Base-by-base conservation (phyloP, 768 basidiomycete species). In the Tylopilus intermedius region DNA sequence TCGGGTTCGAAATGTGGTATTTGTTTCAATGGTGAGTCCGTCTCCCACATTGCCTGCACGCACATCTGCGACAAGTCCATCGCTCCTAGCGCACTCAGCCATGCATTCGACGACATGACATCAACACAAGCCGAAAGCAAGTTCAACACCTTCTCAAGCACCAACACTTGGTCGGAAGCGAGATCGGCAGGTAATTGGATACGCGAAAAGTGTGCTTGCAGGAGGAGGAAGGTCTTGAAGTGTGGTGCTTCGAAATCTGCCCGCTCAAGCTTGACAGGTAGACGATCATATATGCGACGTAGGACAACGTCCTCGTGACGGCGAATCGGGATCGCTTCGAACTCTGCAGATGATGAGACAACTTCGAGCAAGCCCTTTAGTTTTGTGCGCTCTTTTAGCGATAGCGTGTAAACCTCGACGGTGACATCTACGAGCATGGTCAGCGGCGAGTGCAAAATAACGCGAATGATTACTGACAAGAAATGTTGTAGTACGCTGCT, bases 21-120 rank as follows among this genome's bases (percentile, higher is more conserved):
- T 68, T 99, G 95, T 65, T 90, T 93, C 60, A 98, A 71, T 0
- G 94, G 94, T 35, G 90, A 93, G 69, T 99, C 96, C 9, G 84
- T 87, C 66, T 99, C 95, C 96, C 96, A 98, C 71, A 95, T 84
- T 0, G 89, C 93, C 68, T 98, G 96, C 5, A 97, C 91, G 69
- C 92, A 94, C 95, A 98, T 98, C 70, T 98, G 96, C 8, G 90
- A 90, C 44, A 98, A 71, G 70, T 99, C 95, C 96, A 98, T 98
- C 0, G 94, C 94, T 30, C 93, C 90, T 22, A 97, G 72, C 0
- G 95, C 96, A 63, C 84, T 94, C 62, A 98, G 70, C 88, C 88
- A 95, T 2, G 90, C 93, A 63, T 96, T 97, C 33, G 91, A 94
- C 2, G 91, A 94, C 92, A 98, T 94, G 52, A 98, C 95, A 64